Percentiles rank a stretch among this genome's conserved stretches.
Evolutionary conservation across 164 flowering plant species (phyloP).

Genomic region (Pachysandra terminalis): DNA sequence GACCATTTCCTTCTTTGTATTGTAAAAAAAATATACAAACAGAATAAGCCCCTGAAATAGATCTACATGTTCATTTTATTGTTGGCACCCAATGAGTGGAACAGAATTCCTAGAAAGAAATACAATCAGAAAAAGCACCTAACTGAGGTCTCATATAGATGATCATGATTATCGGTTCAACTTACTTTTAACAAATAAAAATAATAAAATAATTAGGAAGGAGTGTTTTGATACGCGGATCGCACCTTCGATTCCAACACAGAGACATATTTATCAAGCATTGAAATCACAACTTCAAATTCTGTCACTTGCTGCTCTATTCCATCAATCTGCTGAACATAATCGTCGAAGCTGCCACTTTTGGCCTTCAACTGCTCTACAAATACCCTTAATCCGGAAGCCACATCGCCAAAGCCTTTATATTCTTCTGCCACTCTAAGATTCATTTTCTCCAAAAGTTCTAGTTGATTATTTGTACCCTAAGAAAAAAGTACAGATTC

Average conservation of each 20-base stretch:
- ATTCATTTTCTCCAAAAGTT: constrained; percentile 89
- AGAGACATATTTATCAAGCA: constrained; percentile 72
- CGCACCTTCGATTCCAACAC: constrained; percentile 59
- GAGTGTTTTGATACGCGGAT: constrained; percentile 25
- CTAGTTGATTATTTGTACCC: constrained; percentile 73
- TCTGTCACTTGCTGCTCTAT: constrained; percentile 78
- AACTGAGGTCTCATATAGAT: too few species aligned
- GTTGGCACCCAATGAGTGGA: too few species aligned
- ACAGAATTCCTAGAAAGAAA: too few species aligned
- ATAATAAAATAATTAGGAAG: background rate
- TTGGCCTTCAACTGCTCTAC: constrained; percentile 88
- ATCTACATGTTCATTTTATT: too few species aligned
- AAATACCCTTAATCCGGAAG: constrained; percentile 80
- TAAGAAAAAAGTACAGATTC: constrained; percentile 15
- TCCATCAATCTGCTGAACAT: constrained; percentile 73
- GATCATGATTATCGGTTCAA: background rate
- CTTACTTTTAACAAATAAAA: background rate
- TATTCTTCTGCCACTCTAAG: constrained; percentile 76
- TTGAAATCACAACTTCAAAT: constrained; percentile 77
- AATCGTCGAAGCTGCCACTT: constrained; percentile 63
- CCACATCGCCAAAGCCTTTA: constrained; percentile 74
- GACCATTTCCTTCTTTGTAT: too few species aligned
- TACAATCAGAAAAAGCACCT: too few species aligned
- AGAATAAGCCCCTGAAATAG: too few species aligned
- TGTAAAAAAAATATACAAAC: too few species aligned